phyloP scores from a whole-genome alignment of 371 early-diverging fungal species.

The Actinomortierella wolfii region DNA sequence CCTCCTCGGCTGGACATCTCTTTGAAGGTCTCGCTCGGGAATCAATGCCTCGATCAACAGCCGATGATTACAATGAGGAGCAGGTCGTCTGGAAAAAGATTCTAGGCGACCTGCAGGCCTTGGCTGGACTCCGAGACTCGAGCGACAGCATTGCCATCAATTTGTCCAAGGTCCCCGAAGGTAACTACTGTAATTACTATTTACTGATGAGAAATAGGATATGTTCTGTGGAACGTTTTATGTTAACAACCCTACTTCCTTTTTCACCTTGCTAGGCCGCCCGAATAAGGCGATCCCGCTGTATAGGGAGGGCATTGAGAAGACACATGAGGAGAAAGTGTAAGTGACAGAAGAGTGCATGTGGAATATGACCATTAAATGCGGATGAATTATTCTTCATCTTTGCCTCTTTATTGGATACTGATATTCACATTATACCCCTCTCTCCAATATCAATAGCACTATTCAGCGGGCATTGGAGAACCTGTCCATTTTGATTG shows the following conservation, averaged over 20 bases:
- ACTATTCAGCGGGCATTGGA: conserved; percentile 61
- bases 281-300: too few species aligned
- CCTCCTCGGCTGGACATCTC: too few species aligned
- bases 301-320: conserved; percentile 48
- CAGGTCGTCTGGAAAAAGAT: conserved; percentile 60
- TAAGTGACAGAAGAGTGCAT: conserved; percentile 15
- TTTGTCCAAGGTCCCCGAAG: conserved; percentile 56
- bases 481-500: conserved; percentile 57
- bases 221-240: too few species aligned
- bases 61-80: conserved; percentile 60
- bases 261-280: too few species aligned
- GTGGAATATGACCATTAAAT: neutral
- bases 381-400: neutral
- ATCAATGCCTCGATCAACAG: conserved; percentile 11
- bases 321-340: conserved; percentile 51
- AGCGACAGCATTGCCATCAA: conserved; percentile 46
- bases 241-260: too few species aligned
- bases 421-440: neutral
- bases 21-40: too few species aligned
- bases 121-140: conserved; percentile 54
- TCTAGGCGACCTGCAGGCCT: conserved; percentile 52
- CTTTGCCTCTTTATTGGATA: neutral
- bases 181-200: conserved; percentile 23
- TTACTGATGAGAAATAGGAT: too few species aligned
- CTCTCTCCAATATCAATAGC: conserved; percentile 27